Evolutionary conservation across 805 yeast genomes (phyloP), one percentile per base, ranked within the genome.

Genomic region (Candida argentea): DNA sequence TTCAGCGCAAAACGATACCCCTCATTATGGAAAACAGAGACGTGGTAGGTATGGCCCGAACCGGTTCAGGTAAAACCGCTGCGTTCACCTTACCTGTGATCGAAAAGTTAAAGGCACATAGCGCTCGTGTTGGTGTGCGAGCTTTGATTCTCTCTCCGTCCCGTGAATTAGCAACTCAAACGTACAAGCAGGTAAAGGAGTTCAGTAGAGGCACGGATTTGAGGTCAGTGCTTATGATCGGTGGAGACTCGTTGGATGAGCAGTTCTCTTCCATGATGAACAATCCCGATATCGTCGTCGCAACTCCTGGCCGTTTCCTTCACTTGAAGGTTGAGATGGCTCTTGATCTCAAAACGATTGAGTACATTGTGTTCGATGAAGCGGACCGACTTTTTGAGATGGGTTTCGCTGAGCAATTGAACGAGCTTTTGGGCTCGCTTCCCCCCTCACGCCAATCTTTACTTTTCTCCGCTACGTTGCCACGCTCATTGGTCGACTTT

Each of bases 31-130:
- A 81, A 26, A 80, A 75, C 31, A 68, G 93, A 47, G 98, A 91
- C 57, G 94, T 91, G 23, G 98, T 91, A 10, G 99, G 96, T 49
- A 91, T 91, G 99, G 99, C 99, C 10, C 71, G 99, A 48, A 91
- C 99, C 0, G 99, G 99, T 45, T 83, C 95, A 15, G 99, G 99
- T 66, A 91, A 91, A 50, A 91, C 99, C 1, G 98, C 98, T 6
- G 97, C 98, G 1, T 91, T 91, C 50, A 70, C 84, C 13, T 58
- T 91, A 30, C 99, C 99, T 3, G 66, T 91, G 62, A 67, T 91
- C 38, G 96, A 91, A 43, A 77, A 72, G 47, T 65, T 89, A 41
- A 84, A 83, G 51, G 55, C 74, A 2, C 96, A 89, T 50, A 73
- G 82, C 24, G 86, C 94, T 17, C 81, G 75, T 48, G 79, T 82